Evolutionary conservation across 2,329 filamentous ascomycete species (phyloP), one percentile per base, ranked within the genome.

Genomic region (Clonostachys sp.): DNA sequence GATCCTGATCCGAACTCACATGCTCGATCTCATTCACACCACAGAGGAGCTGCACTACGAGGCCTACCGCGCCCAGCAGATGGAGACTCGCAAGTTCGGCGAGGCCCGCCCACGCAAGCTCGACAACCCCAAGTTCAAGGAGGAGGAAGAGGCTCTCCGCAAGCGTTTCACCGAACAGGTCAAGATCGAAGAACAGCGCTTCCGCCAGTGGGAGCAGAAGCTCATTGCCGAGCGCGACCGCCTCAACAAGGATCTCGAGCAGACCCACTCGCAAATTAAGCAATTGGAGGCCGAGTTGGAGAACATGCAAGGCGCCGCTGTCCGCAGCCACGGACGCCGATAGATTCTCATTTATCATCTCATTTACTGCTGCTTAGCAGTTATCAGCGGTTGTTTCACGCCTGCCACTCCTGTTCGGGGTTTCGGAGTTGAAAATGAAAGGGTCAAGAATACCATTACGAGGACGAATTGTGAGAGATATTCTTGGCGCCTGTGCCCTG

Each of bases 61-160:
- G 74, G 92, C 90, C 51, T 99, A 99, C 80, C 92, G 94, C 61
- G 94, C 94, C 47, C 90, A 95, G 73, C 95, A 99, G 75, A 99
- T 99, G 94, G 94, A 99, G 80, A 99, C 94, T 45, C 85, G 94
- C 75, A 99, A 99, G 76, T 97, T 99, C 61, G 94, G 94, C 72
- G 95, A 99, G 77, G 92, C 91, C 50, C 86, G 92, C 57, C 94
- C 94, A 59, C 83, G 92, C 73, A 99, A 99, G 83, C 80, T 99
- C 61, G 94, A 99, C 77, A 99, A 99, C 80, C 94, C 94, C 75
- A 99, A 99, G 80, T 99, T 97, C 83, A 99, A 99, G 84, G 94
- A 99, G 71, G 94, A 99, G 74, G 94, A 99, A 68, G 94, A 99
- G 80, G 89, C 89, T 53, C 84, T 99, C 56, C 86, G 94, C 74